Base-by-base conservation (phyloP, 306 rosid species). In the Sindora glabra region DNA sequence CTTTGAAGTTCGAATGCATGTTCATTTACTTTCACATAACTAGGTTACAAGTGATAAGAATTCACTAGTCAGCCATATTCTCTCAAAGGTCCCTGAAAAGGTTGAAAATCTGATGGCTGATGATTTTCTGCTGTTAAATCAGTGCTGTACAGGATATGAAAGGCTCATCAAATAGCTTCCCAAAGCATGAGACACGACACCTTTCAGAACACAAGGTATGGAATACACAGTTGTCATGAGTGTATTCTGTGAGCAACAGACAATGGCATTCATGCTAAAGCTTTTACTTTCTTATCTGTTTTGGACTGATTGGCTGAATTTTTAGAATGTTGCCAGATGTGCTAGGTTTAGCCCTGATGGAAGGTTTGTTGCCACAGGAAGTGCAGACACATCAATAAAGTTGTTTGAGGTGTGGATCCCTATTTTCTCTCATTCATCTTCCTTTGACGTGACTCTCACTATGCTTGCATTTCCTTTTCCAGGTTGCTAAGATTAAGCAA, bases 251-350 rank as follows among this genome's bases (percentile, higher is more conserved):
- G n/a, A 5, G 51, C 71, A 10, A 11, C 61, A 25, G 39, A 27
- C 16, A 50, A 34, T 37, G 10, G 59, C 49, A 51, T 13, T 37
- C 57, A 34, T 23, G 10, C 41, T 62, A 8, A 37, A 23, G 6
- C 47, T 56, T 25, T 26, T 38, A 30, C 53, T 25, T 38, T 39
- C 30, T 22, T 10, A 50, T 48, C 51, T 51, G 68, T 71, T 53
- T 63, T 67, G 54, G 48, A 56, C 82, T 89, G 75, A 79, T 74
- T 57, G 63, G 60, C 77, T 79, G 54, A 81, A 69, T 56, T 79
- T 85, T 77, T 83, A 91, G 95, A 91, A 87, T 82, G 75, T 87
- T 69, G 97, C 84, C 77, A 87, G 97, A 81, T 91, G 96, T 83
- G 95, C 96, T 45, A 79, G 83, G 68, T 91, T 87, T 82, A 85